Evolutionary conservation across 495 filamentous ascomycete genomes (phyloP), one percentile per base, ranked within the genome.

Genomic region (Entonaema liquescens): DNA sequence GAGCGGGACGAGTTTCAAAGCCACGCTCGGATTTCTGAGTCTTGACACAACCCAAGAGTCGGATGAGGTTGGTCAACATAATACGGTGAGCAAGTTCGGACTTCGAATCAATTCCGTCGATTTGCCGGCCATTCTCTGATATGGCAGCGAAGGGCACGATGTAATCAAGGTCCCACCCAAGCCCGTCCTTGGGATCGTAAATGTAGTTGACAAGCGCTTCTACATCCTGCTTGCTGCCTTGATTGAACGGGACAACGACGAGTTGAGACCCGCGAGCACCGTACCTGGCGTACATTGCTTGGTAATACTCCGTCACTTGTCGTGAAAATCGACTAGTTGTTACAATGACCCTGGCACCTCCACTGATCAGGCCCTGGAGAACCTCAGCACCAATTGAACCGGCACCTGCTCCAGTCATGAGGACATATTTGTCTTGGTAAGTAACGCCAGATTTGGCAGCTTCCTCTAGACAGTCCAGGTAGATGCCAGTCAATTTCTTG

Each of bases 301-400:
- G 95, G 82, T 98, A 99, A 83, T 98, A 98, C 82, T 99, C 96
- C 25, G 96, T 99, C 56, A 98, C 95, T 77, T 98, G 92, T 38
- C 93, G 93, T 2, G 96, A 98, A 86, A 94, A 98, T 65, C 95
- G 89, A 78, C 92, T 96, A 29, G 95, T 98, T 8, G 95, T 98
- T 61, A 99, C 95, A 58, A 97, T 81, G 35, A 99, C 95, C 83
- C 93, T 94, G 72, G 95, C 95, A 74, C 95, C 95, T 79, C 96
- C 95, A 75, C 92, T 96, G 79, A 99, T 94, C 64, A 99, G 84
- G 36, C 95, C 95, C 80, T 98, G 94, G 12, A 99, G 86, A 47
- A 99, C 95, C 64, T 98, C 95, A n/a, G 96, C 96, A 76, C 94
- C 95, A 74, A 99, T 99, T 26, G 95, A 99, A 50, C 95, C 95